Evolutionary conservation across 2,329 filamentous ascomycete genomes (phyloP).

Genomic region (Verticillium dahliae): DNA sequence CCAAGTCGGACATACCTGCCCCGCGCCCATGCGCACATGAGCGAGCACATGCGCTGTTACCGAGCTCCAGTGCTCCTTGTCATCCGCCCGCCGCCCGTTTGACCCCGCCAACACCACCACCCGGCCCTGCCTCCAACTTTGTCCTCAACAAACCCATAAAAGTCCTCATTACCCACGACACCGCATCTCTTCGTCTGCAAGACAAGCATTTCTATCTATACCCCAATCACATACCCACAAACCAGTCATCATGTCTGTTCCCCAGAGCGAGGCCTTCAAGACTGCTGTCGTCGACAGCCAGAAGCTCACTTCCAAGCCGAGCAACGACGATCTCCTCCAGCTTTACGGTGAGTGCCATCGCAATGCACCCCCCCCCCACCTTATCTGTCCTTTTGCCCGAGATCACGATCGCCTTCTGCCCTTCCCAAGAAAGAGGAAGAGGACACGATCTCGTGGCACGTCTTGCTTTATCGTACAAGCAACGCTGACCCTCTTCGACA

Average conservation of each 20-base stretch:
- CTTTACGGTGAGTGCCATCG: slow-evolving; percentile 45
- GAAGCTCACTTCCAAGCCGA: slow-evolving; percentile 60
- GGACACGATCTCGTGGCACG: not conserved
- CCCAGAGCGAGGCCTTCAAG: slow-evolving; percentile 41
- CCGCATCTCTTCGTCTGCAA: slow-evolving; percentile 5
- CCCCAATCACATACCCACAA: slow-evolving; percentile 5
- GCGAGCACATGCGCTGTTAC: not conserved
- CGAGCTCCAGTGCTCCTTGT: not conserved
- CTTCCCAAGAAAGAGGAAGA: not conserved
- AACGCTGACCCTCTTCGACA: slow-evolving; percentile 17
- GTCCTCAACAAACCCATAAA: not conserved
- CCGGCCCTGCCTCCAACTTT: not conserved
- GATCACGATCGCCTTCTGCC: not conserved
- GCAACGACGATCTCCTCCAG: slow-evolving; percentile 57
- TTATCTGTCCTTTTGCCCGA: not conserved
- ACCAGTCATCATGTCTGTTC: slow-evolving; percentile 29
- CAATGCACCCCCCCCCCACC: not conserved
- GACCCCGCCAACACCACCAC: slow-evolving; percentile 3
- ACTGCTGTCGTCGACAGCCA: slow-evolving; percentile 56
- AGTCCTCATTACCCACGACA: slow-evolving; percentile 5
- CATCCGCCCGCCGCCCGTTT: not conserved
- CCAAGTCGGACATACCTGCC: slow-evolving; percentile 11
- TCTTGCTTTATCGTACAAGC: slow-evolving; percentile 3
- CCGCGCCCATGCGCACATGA: slow-evolving; percentile 7
- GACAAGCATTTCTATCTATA: slow-evolving; percentile 1